These are phyloP conservation scores for Furcasterigmium sp. DNA, from an alignment of 2,329 filamentous ascomycete species.

Conservation along the genomic window DNA sequence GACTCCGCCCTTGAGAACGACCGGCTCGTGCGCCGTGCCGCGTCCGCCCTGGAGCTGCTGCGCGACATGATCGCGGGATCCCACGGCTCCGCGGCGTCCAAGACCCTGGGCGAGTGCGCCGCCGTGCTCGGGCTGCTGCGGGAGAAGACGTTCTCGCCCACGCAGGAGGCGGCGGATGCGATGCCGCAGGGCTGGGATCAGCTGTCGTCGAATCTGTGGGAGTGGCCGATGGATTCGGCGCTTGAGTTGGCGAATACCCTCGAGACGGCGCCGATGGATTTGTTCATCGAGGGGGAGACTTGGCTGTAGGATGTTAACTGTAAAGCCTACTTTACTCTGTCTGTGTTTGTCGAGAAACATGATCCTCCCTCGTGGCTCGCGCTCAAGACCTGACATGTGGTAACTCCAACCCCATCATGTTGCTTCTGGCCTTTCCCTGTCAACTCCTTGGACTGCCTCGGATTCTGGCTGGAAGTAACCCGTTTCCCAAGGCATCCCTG, in stretches of 20 bases:
- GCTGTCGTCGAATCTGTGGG: slow-evolving; percentile 18
- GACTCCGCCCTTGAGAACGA: slow-evolving; percentile 9
- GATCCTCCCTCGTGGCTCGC: too few relatives aligned
- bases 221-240: slow-evolving; percentile 19
- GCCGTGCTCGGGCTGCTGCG: slow-evolving; percentile 15
- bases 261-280: slow-evolving; percentile 15
- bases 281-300: too few relatives aligned
- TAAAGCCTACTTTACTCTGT: too few relatives aligned
- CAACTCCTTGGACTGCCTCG: too few relatives aligned
- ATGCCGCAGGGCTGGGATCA: slow-evolving; percentile 12
- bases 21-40: slow-evolving; percentile 10
- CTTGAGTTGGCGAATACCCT: slow-evolving; percentile 17
- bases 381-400: too few relatives aligned
- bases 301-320: too few relatives aligned
- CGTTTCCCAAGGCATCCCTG: too few relatives aligned
- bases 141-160: slow-evolving; percentile 12
- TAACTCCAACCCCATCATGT: too few relatives aligned
- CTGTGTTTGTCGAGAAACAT: too few relatives aligned
- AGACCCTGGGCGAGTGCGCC: slow-evolving; percentile 12
- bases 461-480: too few relatives aligned
- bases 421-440: too few relatives aligned
- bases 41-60: slow-evolving; percentile 8
- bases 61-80: slow-evolving; percentile 4
- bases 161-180: slow-evolving; percentile 1
- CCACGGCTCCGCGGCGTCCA: slow-evolving; percentile 8